These are phyloP conservation scores for Ceratobasidium sp. DNA, from an alignment of 1,284 basidiomycete genomes.

Conservation along the genomic window DNA sequence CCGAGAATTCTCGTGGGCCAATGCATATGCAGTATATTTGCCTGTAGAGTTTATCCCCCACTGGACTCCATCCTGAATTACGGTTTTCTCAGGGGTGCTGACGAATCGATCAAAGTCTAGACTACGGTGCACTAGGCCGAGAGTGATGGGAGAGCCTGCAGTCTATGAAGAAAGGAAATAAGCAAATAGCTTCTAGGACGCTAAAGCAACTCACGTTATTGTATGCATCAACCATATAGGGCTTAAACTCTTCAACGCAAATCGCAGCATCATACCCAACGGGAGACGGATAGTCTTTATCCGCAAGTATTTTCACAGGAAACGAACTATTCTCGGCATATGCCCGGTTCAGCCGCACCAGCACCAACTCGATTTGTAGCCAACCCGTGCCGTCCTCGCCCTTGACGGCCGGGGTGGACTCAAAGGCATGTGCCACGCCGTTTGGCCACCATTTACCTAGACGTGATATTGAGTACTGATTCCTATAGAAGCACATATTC, in stretches of 20 bases:
- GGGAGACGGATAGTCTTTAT: constrained; percentile 14
- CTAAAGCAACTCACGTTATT: constrained; percentile 27
- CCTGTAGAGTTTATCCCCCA: constrained; percentile 31
- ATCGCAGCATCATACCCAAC: constrained; percentile 31
- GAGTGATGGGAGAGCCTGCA: constrained; percentile 11
- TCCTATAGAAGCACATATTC: too few species aligned
- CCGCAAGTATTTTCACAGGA: constrained; percentile 3
- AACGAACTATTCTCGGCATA: constrained; percentile 26
- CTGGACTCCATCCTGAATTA: constrained; percentile 10
- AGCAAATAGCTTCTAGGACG: too few species aligned
- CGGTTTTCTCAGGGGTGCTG: neutral
- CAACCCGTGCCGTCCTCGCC: constrained; percentile 19
- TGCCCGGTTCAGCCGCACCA: constrained; percentile 30
- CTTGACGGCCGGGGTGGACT: constrained; percentile 1
- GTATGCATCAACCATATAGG: constrained; percentile 32
- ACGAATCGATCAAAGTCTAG: constrained; percentile 18
- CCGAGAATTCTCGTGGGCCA: constrained; percentile 28
- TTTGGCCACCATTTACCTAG: constrained; percentile 39
- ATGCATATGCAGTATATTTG: constrained; percentile 26
- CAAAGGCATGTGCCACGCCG: constrained; percentile 30
- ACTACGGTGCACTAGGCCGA: constrained; percentile 5
- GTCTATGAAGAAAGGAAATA: neutral
- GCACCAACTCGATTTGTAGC: constrained; percentile 34
- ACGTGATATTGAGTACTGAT: too few species aligned
- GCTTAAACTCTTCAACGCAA: constrained; percentile 27